Conservation (phyloP, 2,329 filamentous ascomycete species). For the Epichloe hybrida region DNA sequence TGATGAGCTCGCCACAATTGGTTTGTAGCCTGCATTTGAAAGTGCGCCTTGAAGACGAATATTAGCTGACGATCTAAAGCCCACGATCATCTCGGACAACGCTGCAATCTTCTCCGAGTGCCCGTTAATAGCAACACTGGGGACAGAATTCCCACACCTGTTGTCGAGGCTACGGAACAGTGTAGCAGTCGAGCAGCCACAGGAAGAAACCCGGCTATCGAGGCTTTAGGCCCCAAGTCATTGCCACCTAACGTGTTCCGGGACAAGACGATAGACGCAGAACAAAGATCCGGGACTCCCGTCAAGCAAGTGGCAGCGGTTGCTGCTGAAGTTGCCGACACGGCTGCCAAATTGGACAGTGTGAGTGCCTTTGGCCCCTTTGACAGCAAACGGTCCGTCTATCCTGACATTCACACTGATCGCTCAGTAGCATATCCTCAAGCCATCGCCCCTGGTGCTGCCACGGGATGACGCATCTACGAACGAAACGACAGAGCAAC, state of each 20-base stretch:
- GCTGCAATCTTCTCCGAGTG: constrained; percentile 9
- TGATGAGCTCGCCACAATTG: constrained; percentile 46
- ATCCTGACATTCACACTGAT: constrained; percentile 9
- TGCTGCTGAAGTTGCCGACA: constrained; percentile 31
- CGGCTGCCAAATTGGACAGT: constrained; percentile 24
- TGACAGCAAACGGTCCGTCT: not conserved
- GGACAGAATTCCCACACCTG: not conserved
- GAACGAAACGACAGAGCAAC: not conserved
- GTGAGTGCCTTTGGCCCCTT: constrained; percentile 7
- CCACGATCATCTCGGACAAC: constrained; percentile 5
- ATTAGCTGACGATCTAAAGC: constrained; percentile 1
- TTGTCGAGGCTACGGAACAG: constrained; percentile 7
- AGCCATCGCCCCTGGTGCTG: constrained; percentile 1
- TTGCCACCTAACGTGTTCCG: constrained; percentile 14
- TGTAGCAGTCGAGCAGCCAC: not conserved
- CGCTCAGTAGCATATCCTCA: constrained; percentile 7
- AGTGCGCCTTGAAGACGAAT: not conserved
- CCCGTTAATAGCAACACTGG: constrained; percentile 7
- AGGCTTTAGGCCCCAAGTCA: constrained; percentile 1
- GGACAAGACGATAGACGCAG: not conserved
- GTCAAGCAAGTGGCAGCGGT: constrained; percentile 27
- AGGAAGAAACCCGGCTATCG: not conserved
- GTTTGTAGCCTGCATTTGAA: constrained; percentile 22
- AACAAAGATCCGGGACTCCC: constrained; percentile 22
- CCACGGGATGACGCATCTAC: not conserved